phyloP scores from a whole-genome alignment of 805 yeast genomes.

The Ogataea minuta region DNA sequence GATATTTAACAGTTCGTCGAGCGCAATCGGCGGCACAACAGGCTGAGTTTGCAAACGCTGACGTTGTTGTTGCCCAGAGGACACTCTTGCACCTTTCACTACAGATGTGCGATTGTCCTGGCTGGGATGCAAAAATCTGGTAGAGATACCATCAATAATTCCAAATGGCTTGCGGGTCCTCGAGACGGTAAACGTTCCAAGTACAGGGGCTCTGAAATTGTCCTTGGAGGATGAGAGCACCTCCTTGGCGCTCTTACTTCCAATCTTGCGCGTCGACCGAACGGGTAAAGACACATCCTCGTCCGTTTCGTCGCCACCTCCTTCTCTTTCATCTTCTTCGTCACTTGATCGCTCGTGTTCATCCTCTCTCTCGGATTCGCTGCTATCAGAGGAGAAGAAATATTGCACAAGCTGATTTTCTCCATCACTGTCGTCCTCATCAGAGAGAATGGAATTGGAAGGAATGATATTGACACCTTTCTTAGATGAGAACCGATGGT shows the following conservation, averaged over 20 bases:
- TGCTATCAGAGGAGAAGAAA: conserved; percentile 47
- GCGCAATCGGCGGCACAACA: conserved; percentile 26
- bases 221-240: conserved; percentile 84
- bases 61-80: conserved; percentile 2
- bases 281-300: conserved; percentile 85
- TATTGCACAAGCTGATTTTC: conserved; percentile 65
- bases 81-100: conserved; percentile 23
- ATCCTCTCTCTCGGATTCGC: conserved; percentile 25
- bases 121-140: conserved; percentile 68
- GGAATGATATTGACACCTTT: conserved; percentile 19
- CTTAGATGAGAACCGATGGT: conserved; percentile 18
- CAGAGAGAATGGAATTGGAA: conserved; percentile 20
- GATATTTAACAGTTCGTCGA: conserved; percentile 85
- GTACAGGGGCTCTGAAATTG: conserved; percentile 84
- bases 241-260: conserved; percentile 86
- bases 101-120: conserved; percentile 28
- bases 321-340: conserved; percentile 10
- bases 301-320: conserved; percentile 83
- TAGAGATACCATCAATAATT: conserved; percentile 90
- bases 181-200: conserved; percentile 89
- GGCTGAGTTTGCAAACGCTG: conserved; percentile 10
- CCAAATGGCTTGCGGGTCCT: conserved; percentile 77
- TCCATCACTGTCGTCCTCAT: conserved; percentile 21
- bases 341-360: conserved; percentile 16
- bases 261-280: conserved; percentile 57